A percentile compares a stretch with the other conserved stretches of the same genome.
Conservation (phyloP, 129 eudicot species). For the Chrysanthemum makinoi region DNA sequence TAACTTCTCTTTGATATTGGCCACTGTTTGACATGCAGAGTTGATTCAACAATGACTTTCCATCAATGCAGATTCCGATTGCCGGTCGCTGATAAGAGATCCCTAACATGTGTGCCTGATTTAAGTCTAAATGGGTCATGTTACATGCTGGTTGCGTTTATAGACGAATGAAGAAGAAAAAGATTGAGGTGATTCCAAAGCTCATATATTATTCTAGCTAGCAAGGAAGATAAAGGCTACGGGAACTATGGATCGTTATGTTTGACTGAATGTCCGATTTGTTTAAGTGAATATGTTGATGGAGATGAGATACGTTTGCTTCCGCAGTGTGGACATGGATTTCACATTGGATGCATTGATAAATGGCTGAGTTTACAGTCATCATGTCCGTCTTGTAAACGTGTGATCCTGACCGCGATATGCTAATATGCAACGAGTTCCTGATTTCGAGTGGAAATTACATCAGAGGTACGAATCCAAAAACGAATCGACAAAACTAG, state of each 20-base stretch:
- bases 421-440: conserved; percentile 29
- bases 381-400: conserved; percentile 32
- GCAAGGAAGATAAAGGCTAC: too few relatives aligned
- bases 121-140: too few relatives aligned
- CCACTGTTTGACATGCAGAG: too few relatives aligned
- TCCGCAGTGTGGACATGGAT: conserved; percentile 49
- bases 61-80: too few relatives aligned
- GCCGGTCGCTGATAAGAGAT: too few relatives aligned
- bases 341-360: conserved; percentile 48
- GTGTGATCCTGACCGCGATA: conserved; percentile 18
- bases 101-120: too few relatives aligned
- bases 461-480: not conserved
- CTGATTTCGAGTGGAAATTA: conserved; percentile 15
- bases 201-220: not conserved
- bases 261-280: conserved; percentile 37
- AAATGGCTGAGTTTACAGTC: conserved; percentile 41
- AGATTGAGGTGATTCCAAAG: conserved; percentile 22
- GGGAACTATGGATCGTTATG: not conserved
- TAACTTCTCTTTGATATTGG: too few relatives aligned
- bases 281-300: conserved; percentile 28
- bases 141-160: not conserved
- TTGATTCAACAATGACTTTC: too few relatives aligned
- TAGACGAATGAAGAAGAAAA: conserved; percentile 26
- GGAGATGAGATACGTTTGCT: conserved; percentile 43
- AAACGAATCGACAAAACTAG: too few relatives aligned